phyloP scores from a whole-genome alignment of 108 stramenopile species.

The Pseudonitzschia delicatissima region DNA sequence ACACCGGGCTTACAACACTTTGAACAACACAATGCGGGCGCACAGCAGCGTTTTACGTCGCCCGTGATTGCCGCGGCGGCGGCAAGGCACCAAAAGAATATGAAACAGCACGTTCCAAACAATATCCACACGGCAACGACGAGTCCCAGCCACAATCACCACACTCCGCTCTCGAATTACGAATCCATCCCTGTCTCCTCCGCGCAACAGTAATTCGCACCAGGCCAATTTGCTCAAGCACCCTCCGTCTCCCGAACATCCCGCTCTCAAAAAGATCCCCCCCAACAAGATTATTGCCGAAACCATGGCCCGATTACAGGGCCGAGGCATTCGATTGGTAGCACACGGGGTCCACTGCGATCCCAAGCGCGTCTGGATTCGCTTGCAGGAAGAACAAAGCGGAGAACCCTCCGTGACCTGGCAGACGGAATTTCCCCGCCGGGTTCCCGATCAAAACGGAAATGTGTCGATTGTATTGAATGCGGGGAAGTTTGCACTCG shows the following conservation, averaged over 20 bases:
- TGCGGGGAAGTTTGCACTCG: constrained; percentile 49
- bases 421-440: constrained; percentile 58
- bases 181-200: not conserved
- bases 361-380: constrained; percentile 60
- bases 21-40: no score
- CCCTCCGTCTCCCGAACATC: constrained; percentile 38
- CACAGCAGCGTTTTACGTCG: no score
- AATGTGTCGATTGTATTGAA: constrained; percentile 39
- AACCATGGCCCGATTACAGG: constrained; percentile 43
- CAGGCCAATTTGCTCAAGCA: not conserved
- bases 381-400: constrained; percentile 26
- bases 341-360: constrained; percentile 64
- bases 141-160: not conserved
- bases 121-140: not conserved
- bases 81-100: no score
- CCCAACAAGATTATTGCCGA: constrained; percentile 33
- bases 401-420: constrained; percentile 30
- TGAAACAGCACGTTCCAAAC: no score
- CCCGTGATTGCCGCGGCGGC: no score
- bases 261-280: constrained; percentile 36
- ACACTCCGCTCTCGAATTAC: not conserved
- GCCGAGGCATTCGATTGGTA: constrained; percentile 50
- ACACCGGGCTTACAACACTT: no score
- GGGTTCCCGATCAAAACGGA: constrained; percentile 36
- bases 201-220: not conserved